Evolutionary conservation across 2,329 filamentous ascomycete species (phyloP).

Genomic region (Pleoardoris graminearum): DNA sequence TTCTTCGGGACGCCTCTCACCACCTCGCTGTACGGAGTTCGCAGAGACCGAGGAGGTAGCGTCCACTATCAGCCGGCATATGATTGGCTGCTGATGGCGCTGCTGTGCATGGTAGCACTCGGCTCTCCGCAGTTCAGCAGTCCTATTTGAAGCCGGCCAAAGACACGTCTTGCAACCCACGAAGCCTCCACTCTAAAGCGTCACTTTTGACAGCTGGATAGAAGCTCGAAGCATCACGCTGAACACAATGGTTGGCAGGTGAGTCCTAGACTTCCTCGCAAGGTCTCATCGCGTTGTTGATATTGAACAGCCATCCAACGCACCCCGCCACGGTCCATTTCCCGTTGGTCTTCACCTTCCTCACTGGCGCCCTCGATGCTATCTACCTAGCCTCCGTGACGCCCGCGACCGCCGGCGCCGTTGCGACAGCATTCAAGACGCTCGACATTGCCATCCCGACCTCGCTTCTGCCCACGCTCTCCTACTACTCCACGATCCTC

Average conservation of each 20-base stretch:
- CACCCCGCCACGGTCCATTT: constrained; percentile 55
- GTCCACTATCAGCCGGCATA: neutral
- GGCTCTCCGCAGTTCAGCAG: constrained; percentile 14
- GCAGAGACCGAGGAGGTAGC: neutral
- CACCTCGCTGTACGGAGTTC: neutral
- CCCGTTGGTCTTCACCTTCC: constrained; percentile 51
- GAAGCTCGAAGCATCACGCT: too few relatives aligned
- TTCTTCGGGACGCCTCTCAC: constrained; percentile 4
- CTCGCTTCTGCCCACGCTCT: constrained; percentile 45
- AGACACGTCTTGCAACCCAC: neutral
- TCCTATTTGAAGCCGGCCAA: constrained; percentile 3
- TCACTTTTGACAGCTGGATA: too few relatives aligned
- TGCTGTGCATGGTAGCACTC: neutral
- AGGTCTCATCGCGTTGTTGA: neutral
- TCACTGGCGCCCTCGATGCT: constrained; percentile 49
- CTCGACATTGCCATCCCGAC: constrained; percentile 31
- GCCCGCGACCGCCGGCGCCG: constrained; percentile 37
- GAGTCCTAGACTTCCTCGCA: neutral
- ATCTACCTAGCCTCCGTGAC: constrained; percentile 40
- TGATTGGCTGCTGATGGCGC: constrained; percentile 1
- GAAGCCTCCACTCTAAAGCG: too few relatives aligned
- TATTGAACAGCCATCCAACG: constrained; percentile 44
- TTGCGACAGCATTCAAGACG: constrained; percentile 37
- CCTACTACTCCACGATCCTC: constrained; percentile 51
- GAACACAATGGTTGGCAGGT: constrained; percentile 3